Evolutionary conservation across 768 basidiomycete genomes (phyloP).

Genomic region (Coprinopsis cinerea): DNA sequence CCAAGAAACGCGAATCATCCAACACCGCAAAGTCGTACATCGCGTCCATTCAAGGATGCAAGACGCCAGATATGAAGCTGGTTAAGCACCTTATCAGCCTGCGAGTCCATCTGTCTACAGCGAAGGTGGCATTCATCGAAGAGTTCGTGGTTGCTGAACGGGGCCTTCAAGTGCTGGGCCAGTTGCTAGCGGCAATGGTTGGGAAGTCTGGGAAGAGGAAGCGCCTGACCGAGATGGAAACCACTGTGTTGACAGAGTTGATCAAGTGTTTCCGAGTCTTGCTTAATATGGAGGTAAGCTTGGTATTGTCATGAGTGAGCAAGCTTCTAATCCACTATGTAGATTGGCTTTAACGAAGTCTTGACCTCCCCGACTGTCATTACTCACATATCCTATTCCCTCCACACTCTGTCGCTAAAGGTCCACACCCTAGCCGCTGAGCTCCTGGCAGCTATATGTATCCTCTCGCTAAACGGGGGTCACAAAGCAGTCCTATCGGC

Average conservation of each 20-base stretch:
- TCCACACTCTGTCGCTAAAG: conserved; percentile 63
- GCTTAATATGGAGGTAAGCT: conserved; percentile 76
- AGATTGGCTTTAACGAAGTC: conserved; percentile 72
- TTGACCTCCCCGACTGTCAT: conserved; percentile 59
- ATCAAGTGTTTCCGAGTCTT: conserved; percentile 78
- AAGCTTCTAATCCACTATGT: conserved; percentile 9
- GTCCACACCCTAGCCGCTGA: conserved; percentile 67
- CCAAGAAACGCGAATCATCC: conserved; percentile 29
- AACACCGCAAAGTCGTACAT: conserved; percentile 60
- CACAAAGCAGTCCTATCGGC: conserved; percentile 71
- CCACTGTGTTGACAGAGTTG: conserved; percentile 61
- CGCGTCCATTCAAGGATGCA: conserved; percentile 50
- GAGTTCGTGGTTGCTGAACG: conserved; percentile 63
- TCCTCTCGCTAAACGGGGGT: conserved; percentile 65
- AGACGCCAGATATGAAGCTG: conserved; percentile 51
- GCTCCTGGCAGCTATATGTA: conserved; percentile 78
- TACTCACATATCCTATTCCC: conserved; percentile 65
- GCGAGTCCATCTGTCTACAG: conserved; percentile 82
- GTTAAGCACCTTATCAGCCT: conserved; percentile 76
- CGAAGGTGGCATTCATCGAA: conserved; percentile 69
- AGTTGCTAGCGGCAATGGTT: conserved; percentile 53
- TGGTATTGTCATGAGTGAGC: not conserved
- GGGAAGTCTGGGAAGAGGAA: conserved; percentile 63
- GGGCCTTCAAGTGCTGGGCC: conserved; percentile 61
- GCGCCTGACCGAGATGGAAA: conserved; percentile 57